Percentiles rank a stretch among this genome's conserved stretches.
Evolutionary conservation across 164 flowering plant species (phyloP).

Genomic region (Pachysandra terminalis): DNA sequence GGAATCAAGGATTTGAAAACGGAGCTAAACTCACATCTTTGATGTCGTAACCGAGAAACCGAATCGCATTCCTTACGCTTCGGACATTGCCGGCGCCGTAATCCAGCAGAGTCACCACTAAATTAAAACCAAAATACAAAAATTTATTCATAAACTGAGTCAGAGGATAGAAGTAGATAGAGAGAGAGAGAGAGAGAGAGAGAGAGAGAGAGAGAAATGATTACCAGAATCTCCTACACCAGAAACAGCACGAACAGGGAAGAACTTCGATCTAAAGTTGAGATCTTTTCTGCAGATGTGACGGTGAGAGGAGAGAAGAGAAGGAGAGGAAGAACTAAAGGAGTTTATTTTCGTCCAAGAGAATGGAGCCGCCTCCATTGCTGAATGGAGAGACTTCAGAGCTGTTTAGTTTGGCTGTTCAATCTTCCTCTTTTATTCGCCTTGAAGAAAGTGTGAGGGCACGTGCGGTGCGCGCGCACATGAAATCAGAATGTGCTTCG

Average conservation of each 20-base stretch:
- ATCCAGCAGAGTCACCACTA: constrained; percentile 80
- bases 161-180: background rate
- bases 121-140: background rate
- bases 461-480: too few relatives aligned
- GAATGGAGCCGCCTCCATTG: constrained; percentile 40
- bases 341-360: constrained; percentile 8
- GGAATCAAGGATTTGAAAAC: background rate
- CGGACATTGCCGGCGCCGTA: constrained; percentile 95
- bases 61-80: constrained; percentile 79
- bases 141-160: background rate
- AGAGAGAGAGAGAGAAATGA: constrained; percentile 11
- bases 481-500: too few relatives aligned
- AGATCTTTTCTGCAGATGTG: constrained; percentile 17
- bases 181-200: too few relatives aligned
- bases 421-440: too few relatives aligned
- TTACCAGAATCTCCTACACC: constrained; percentile 39
- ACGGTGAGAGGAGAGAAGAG: constrained; percentile 7
- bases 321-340: constrained; percentile 14
- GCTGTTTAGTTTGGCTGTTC: background rate
- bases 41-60: constrained; percentile 63
- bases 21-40: constrained; percentile 53
- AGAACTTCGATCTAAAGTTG: constrained; percentile 26
- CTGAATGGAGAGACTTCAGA: background rate
- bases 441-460: too few relatives aligned
- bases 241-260: constrained; percentile 46